Evolutionary conservation across 2,329 filamentous ascomycete genomes (phyloP), one percentile per base, ranked within the genome.

Genomic region (Stachybotrys elegans): DNA sequence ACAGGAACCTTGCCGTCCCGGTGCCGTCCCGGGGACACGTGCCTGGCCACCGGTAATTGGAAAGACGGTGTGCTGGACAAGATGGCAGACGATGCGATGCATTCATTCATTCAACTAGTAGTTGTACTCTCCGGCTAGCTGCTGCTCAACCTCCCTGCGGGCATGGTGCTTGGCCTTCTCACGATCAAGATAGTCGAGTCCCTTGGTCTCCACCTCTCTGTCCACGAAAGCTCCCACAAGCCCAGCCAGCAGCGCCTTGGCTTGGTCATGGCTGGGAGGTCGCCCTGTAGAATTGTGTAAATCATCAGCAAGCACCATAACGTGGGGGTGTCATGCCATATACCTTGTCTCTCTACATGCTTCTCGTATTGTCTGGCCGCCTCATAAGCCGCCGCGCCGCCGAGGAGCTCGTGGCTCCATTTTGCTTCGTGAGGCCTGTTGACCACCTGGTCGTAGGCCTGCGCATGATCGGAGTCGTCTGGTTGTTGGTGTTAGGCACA

Each of bases 281-380:
- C 54, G 47, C n/a, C 59, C 59, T 58, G 14, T 17, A 4, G 9
- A 11, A 29, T n/a, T 6, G 13, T 7, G 14, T 34, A 40, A 17
- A 6, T 16, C 5, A 11, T 11, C 13, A 27, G 23, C 44, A n/a
- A 22, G 5, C 5, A 17, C 8, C 12, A 11, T 13, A 6, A 14
- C 8, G 6, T 11, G 8, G 3, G 2, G 4, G 12, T 8, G 14
- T 4, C 19, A 19, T 9, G 58, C 59, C 59, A 4, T 62, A 19
- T 9, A 59, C 59, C 59, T 4, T 62, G 57, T 5, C 16, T 27
- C 8, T 52, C 54, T 4, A 52, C 50, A 4, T 62, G 59, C 4
- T 62, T 43, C 39, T 62, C 59, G 14, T 62, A 62, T 0, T 54
- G 55, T 49, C 60, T 62, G 35, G 59, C 59, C 1, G 59, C 59